Conservation (phyloP, 768 basidiomycete genomes). For the Pleurotus sapidus region DNA sequence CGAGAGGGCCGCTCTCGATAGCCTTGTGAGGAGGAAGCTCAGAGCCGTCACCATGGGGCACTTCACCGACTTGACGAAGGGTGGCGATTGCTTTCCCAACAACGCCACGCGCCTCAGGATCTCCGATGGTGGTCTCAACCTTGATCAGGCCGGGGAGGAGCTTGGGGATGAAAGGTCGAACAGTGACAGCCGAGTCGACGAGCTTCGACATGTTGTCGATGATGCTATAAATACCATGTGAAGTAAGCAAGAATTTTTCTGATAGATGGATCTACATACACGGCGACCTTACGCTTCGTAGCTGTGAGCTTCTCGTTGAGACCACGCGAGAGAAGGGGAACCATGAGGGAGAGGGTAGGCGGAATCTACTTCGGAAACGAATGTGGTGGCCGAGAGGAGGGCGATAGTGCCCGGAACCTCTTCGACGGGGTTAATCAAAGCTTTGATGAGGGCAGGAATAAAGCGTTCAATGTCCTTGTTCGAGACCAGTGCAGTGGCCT, state of each 20-base stretch:
- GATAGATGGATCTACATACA: conserved; percentile 51
- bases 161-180: conserved; percentile 95
- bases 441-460: conserved; percentile 97
- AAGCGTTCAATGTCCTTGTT: conserved; percentile 99
- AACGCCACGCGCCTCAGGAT: conserved; percentile 96
- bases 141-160: conserved; percentile 95
- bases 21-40: conserved; percentile 84
- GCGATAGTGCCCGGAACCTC: conserved; percentile 95
- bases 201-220: conserved; percentile 99
- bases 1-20: conserved; percentile 66
- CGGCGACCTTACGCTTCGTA: conserved; percentile 96
- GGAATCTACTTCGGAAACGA: conserved; percentile 99
- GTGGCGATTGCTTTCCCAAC: conserved; percentile 91
- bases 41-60: conserved; percentile 87
- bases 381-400: conserved; percentile 96
- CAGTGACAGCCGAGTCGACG: conserved; percentile 91
- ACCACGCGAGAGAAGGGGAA: conserved; percentile 92
- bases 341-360: conserved; percentile 97
- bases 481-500: conserved; percentile 90
- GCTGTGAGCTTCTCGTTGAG: conserved; percentile 92
- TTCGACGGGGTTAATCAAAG: conserved; percentile 98
- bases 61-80: conserved; percentile 92
- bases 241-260: conserved; percentile 14
- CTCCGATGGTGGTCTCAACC: conserved; percentile 91
- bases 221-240: conserved; percentile 51